These are phyloP conservation scores for Lineolata rhizophorae DNA, from an alignment of 495 filamentous ascomycete genomes.

Conservation along the genomic window DNA sequence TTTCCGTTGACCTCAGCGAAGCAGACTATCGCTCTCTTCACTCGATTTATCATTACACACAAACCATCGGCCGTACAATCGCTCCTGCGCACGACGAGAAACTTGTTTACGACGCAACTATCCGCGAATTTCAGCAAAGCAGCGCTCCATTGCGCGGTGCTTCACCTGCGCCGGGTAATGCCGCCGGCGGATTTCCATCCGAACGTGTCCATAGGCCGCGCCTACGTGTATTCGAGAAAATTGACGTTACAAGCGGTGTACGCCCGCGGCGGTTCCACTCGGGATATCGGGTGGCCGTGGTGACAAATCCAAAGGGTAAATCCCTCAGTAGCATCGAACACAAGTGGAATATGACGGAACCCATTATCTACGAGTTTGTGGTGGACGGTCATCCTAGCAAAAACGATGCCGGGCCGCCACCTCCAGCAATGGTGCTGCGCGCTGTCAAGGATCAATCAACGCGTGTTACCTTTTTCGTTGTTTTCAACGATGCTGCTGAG, in stretches of 20 bases:
- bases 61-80: neutral
- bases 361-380: slow-evolving; percentile 51
- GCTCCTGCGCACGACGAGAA: neutral
- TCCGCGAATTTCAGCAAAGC: neutral
- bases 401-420: too few species aligned
- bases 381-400: slow-evolving; percentile 36
- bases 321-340: slow-evolving; percentile 52
- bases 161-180: slow-evolving; percentile 54
- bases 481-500: slow-evolving; percentile 47
- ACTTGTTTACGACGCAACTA: neutral
- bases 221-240: slow-evolving; percentile 48
- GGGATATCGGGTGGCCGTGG: slow-evolving; percentile 51
- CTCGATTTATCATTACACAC: neutral
- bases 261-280: slow-evolving; percentile 45
- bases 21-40: neutral
- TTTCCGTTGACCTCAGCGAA: neutral
- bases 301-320: slow-evolving; percentile 55
- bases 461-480: slow-evolving; percentile 47
- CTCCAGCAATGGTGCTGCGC: slow-evolving; percentile 42
- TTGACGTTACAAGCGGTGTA: slow-evolving; percentile 34
- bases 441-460: slow-evolving; percentile 25
- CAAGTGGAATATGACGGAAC: slow-evolving; percentile 31
- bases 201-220: slow-evolving; percentile 46
- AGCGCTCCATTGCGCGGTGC: neutral
- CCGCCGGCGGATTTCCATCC: slow-evolving; percentile 45